These are phyloP conservation scores for Anethum foeniculum DNA, from an alignment of 140 eudicot genomes.

Conservation along the genomic window DNA sequence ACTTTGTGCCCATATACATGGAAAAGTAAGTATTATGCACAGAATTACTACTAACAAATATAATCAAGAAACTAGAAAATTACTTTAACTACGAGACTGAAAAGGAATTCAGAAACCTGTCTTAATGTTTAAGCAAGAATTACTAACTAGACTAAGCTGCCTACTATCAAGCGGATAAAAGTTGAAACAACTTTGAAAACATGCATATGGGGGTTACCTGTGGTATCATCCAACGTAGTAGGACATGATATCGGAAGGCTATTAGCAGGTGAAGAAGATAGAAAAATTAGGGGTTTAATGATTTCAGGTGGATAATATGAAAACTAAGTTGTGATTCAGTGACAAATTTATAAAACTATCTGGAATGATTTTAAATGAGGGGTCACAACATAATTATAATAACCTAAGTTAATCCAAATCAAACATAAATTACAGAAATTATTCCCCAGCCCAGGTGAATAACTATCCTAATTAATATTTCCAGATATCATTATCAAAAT, in stretches of 20 bases:
- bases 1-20: neutral
- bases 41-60: neutral
- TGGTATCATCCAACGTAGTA: neutral
- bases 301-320: neutral
- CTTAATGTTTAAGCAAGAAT: neutral
- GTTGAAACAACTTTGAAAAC: neutral
- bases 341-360: neutral
- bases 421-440: neutral
- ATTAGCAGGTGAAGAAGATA: neutral
- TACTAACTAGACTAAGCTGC: neutral
- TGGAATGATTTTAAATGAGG: neutral
- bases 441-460: neutral
- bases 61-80: neutral
- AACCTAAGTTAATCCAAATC: neutral
- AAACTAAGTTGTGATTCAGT: neutral
- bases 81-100: neutral
- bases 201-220: neutral
- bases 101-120: neutral
- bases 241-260: neutral
- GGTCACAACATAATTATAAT: neutral
- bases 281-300: neutral
- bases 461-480: neutral
- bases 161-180: neutral
- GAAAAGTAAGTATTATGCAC: neutral
- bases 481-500: neutral